Evolutionary conservation across 1,284 basidiomycete species (phyloP).

Genomic region (Termitomyces sp.): DNA sequence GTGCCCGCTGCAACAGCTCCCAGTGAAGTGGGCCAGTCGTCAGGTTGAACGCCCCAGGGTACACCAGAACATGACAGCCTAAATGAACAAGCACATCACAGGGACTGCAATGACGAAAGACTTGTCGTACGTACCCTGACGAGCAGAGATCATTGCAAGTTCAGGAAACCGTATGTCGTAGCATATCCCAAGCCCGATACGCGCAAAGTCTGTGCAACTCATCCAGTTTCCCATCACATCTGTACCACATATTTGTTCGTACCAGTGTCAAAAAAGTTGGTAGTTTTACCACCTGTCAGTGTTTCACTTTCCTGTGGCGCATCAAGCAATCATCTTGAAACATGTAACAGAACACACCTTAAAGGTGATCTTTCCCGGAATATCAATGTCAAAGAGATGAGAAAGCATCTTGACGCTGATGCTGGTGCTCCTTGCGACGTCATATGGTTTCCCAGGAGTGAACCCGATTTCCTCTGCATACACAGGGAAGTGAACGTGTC

Average conservation of each 20-base stretch:
- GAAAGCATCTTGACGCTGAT: conserved; percentile 84
- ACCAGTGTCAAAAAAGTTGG: conserved; percentile 90
- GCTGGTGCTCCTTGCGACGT: conserved; percentile 56
- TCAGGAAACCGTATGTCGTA: conserved; percentile 95
- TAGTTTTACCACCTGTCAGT: conserved; percentile 71
- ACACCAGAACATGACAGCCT: conserved; percentile 89
- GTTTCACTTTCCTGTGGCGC: conserved; percentile 85
- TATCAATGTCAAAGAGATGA: conserved; percentile 98
- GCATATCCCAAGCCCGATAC: conserved; percentile 88
- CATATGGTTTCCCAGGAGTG: conserved; percentile 50
- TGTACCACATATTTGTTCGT: conserved; percentile 1
- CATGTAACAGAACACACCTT: conserved; percentile 53
- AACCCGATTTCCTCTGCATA: conserved; percentile 81
- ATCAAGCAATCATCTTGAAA: neutral
- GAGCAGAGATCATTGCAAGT: conserved; percentile 85
- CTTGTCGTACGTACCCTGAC: conserved; percentile 59
- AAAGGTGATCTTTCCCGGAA: conserved; percentile 95
- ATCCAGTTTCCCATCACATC: neutral
- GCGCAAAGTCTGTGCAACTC: conserved; percentile 65
- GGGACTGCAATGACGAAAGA: neutral
- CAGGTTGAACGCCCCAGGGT: conserved; percentile 85
- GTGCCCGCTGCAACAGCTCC: conserved; percentile 85
- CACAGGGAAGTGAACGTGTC: conserved; percentile 76
- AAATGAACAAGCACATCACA: neutral
- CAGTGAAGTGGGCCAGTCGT: conserved; percentile 97